These are phyloP conservation scores for Agrocybe pediades DNA, from an alignment of 768 basidiomycete genomes.

Conservation along the genomic window DNA sequence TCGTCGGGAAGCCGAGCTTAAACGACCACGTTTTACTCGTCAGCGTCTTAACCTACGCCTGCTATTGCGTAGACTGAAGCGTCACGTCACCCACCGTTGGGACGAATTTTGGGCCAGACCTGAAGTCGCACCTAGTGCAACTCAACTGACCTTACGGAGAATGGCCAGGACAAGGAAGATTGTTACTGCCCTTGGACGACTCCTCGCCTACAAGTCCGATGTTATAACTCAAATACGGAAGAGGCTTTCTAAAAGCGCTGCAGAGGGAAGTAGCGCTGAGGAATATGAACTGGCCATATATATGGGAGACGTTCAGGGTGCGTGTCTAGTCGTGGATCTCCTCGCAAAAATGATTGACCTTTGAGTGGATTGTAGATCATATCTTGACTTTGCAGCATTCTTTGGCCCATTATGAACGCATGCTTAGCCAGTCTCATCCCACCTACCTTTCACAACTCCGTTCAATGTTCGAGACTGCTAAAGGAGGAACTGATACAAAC, in stretches of 20 bases:
- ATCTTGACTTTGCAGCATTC: slow-evolving; percentile 86
- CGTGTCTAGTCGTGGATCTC: slow-evolving; percentile 13
- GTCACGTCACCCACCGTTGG: slow-evolving; percentile 30
- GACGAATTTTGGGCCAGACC: slow-evolving; percentile 13
- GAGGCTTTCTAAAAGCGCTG: slow-evolving; percentile 50
- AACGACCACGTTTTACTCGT: slow-evolving; percentile 32
- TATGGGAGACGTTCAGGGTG: slow-evolving; percentile 91
- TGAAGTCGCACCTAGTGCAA: slow-evolving; percentile 29
- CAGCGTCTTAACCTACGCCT: slow-evolving; percentile 36
- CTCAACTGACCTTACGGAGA: slow-evolving; percentile 59
- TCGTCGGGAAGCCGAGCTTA: background rate
- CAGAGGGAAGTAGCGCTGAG: slow-evolving; percentile 40
- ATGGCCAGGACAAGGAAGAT: slow-evolving; percentile 81
- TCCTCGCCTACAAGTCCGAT: slow-evolving; percentile 81
- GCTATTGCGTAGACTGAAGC: slow-evolving; percentile 36
- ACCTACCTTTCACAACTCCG: slow-evolving; percentile 81
- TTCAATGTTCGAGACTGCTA: slow-evolving; percentile 56
- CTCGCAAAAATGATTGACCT: background rate
- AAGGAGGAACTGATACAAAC: slow-evolving; percentile 64
- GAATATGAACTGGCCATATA: slow-evolving; percentile 80
- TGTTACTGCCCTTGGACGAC: slow-evolving; percentile 74
- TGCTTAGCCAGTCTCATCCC: slow-evolving; percentile 86
- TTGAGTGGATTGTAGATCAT: slow-evolving; percentile 61
- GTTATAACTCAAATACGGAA: slow-evolving; percentile 82
- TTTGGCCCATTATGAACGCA: slow-evolving; percentile 83